A percentile compares a stretch with the other conserved stretches of the same genome.
These are phyloP conservation scores for Phytophthora ohioensis DNA, from an alignment of 352 stramenopile genomes.

Conservation along the genomic window DNA sequence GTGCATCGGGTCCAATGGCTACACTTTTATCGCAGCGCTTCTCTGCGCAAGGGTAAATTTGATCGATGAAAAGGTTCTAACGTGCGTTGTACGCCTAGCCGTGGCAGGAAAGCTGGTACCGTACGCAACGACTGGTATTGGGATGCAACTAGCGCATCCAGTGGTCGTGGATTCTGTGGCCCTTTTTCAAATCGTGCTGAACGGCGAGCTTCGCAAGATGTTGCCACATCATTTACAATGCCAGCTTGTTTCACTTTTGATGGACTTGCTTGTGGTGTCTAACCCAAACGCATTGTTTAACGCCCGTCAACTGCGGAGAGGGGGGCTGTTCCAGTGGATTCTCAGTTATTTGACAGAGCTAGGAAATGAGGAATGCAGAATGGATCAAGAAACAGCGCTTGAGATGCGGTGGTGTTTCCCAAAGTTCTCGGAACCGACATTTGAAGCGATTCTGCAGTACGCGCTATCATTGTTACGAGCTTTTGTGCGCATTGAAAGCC, in stretches of 20 bases:
- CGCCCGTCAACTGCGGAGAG: constrained; percentile 66
- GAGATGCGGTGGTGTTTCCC: constrained; percentile 67
- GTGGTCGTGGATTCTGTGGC: constrained; percentile 64
- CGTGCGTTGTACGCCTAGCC: constrained; percentile 50
- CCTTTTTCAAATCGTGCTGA: constrained; percentile 67
- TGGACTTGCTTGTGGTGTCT: constrained; percentile 47
- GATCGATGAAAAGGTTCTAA: constrained; percentile 61
- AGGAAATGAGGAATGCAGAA: constrained; percentile 46
- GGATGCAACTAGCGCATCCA: constrained; percentile 28
- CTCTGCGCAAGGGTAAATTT: constrained; percentile 51
- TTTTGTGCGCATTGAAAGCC: constrained; percentile 68
- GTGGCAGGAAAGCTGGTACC: constrained; percentile 50
- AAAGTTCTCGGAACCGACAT: constrained; percentile 43
- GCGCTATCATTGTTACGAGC: constrained; percentile 49
- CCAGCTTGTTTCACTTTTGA: constrained; percentile 58
- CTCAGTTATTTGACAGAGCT: constrained; percentile 66
- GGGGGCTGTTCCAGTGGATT: constrained; percentile 63
- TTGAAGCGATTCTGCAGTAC: constrained; percentile 61
- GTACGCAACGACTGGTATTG: constrained; percentile 11
- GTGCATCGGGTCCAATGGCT: constrained; percentile 66
- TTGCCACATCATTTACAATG: constrained; percentile 58
- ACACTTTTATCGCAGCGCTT: constrained; percentile 58
- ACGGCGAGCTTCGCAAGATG: constrained; percentile 46
- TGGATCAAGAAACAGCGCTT: constrained; percentile 38
- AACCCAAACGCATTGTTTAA: constrained; percentile 88